A percentile compares a stretch with the other conserved stretches of the same genome.
phyloP scores from a whole-genome alignment of 352 stramenopile genomes.

The Globisporangium perplexum region DNA sequence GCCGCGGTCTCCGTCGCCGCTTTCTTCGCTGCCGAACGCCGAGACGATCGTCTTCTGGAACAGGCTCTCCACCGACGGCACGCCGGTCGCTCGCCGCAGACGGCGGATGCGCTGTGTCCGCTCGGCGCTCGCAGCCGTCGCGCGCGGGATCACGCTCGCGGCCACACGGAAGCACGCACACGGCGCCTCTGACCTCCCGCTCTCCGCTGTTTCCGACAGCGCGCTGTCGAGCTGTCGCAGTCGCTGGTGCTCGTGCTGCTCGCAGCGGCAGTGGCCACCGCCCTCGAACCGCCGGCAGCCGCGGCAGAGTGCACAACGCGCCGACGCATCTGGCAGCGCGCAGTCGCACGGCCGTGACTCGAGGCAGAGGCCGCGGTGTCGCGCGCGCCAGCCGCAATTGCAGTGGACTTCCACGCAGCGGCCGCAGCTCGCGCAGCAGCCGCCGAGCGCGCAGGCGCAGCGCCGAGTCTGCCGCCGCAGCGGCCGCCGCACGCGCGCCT shows the following conservation, averaged over 20 bases:
- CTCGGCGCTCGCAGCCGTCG: background rate
- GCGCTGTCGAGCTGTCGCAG: conserved; percentile 4
- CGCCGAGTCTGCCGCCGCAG: conserved; percentile 15
- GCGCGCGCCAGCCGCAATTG: conserved; percentile 27
- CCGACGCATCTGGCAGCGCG: conserved; percentile 13
- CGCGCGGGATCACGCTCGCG: background rate
- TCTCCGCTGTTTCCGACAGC: conserved; percentile 6
- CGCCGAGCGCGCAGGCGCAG: conserved; percentile 43
- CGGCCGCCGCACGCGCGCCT: background rate
- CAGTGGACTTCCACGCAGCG: conserved; percentile 63
- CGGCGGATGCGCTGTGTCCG: conserved; percentile 24
- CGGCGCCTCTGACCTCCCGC: background rate
- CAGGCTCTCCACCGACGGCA: conserved; percentile 36
- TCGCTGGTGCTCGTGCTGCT: conserved; percentile 33
- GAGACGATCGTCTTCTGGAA: conserved; percentile 29
- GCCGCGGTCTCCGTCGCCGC: conserved; percentile 9
- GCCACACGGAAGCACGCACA: conserved; percentile 37
- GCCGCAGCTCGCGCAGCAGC: conserved; percentile 43
- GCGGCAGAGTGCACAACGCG: conserved; percentile 46
- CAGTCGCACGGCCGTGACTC: conserved; percentile 71
- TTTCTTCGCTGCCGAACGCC: background rate
- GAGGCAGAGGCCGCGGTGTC: conserved; percentile 24
- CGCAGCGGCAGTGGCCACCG: conserved; percentile 57
- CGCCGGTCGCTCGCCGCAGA: conserved; percentile 26
- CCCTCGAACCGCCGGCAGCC: conserved; percentile 34